Conservation (phyloP, 108 stramenopile genomes). For the Skeletonema potamos region DNA sequence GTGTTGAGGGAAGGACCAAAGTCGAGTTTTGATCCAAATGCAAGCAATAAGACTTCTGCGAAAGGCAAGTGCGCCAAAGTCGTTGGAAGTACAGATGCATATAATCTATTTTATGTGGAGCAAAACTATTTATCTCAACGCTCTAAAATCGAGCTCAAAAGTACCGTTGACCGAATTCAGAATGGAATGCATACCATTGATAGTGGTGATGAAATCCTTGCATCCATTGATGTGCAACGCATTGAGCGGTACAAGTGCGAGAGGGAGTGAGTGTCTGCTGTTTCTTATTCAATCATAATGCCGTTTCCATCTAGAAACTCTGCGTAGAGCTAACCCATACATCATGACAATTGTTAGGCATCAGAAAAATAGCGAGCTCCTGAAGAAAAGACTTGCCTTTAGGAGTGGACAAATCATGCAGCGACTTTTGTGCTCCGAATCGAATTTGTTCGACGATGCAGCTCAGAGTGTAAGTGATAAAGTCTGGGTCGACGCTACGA, state of each 20-base stretch:
- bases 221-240: background rate
- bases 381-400: constrained; percentile 29
- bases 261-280: background rate
- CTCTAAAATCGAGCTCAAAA: constrained; percentile 14
- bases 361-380: constrained; percentile 18
- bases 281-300: background rate
- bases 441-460: background rate
- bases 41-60: background rate
- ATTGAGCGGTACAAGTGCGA: background rate
- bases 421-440: constrained; percentile 22
- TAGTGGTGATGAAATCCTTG: background rate
- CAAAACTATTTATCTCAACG: constrained; percentile 54
- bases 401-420: constrained; percentile 37
- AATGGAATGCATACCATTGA: background rate
- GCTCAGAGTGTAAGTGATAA: background rate
- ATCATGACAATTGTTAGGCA: background rate
- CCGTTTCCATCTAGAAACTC: background rate
- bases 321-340: background rate
- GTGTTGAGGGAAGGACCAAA: constrained; percentile 60
- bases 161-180: constrained; percentile 6
- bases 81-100: constrained; percentile 68
- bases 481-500: constrained; percentile 59
- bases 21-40: constrained; percentile 47
- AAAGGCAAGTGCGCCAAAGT: constrained; percentile 9
- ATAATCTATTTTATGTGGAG: constrained; percentile 88